Evolutionary conservation across 75 land plant genomes (phyloP).

Genomic region (Pseudotsuga menziesii): DNA sequence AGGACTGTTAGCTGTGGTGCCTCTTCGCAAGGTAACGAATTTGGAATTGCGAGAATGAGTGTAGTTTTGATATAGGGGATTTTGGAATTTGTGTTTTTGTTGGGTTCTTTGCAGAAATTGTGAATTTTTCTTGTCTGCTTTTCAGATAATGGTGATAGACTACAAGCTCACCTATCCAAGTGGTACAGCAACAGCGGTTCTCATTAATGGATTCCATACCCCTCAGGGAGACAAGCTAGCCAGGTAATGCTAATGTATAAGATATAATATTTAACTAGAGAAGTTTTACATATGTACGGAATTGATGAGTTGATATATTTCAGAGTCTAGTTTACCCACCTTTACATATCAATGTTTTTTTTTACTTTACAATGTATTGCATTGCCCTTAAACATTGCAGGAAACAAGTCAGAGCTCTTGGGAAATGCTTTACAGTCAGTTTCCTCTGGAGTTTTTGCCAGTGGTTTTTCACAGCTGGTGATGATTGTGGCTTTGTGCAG

Average conservation of each 20-base stretch:
- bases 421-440: slow-evolving; percentile 49
- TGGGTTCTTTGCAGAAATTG: background rate
- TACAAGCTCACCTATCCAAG: slow-evolving; percentile 88
- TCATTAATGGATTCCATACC: slow-evolving; percentile 93
- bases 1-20: slow-evolving; percentile 65
- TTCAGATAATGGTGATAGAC: slow-evolving; percentile 78
- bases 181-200: slow-evolving; percentile 91
- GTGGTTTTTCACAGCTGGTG: slow-evolving; percentile 68
- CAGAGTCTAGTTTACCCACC: too few relatives aligned
- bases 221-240: slow-evolving; percentile 68
- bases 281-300: background rate
- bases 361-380: too few relatives aligned
- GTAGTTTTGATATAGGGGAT: background rate
- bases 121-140: background rate
- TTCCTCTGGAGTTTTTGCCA: slow-evolving; percentile 71
- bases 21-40: slow-evolving; percentile 53
- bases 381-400: slow-evolving; percentile 15
- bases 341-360: too few relatives aligned
- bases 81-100: background rate
- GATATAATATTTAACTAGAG: background rate
- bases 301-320: too few relatives aligned
- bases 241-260: slow-evolving; percentile 30
- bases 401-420: slow-evolving; percentile 57
- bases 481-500: slow-evolving; percentile 64
- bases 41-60: background rate